Evolutionary conservation across 257 asterid species (phyloP), one percentile per base, ranked within the genome.

Genomic region (Solanum rostratum): DNA sequence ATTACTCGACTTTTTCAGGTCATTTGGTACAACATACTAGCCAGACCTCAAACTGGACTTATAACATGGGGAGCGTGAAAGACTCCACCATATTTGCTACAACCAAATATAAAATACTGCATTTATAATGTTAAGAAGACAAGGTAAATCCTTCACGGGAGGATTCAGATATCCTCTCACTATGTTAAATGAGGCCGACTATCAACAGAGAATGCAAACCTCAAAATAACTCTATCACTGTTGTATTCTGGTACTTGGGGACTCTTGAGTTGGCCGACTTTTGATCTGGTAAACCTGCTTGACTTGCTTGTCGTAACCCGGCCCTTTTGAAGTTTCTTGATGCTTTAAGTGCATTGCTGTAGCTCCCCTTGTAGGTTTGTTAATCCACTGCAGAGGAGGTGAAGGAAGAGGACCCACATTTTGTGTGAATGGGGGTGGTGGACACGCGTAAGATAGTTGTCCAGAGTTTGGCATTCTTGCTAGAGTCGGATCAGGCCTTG

Each of bases 321-420:
- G 70, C 65, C 85, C 81, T 69, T 71, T 49, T 83, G 84, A 66
- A 57, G 79, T 55, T 73, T 87, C 88, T 71, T 87, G 88, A 74
- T 90, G 91, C 84, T 87, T 88, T 27, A 74, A 43, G 81, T 88
- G 60, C 81, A 68, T 79, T 24, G 80, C 68, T 57, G 87, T 60
- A 83, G 65, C 76, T 81, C 89, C 91, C 45, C 62, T 85, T 33
- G 86, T 89, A 30, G 86, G 93, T 59, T 88, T 90, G 78, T 85
- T 62, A 16, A 91, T 91, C 98, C 97, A 95, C 79, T 90, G 89
- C 37, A 92, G 85, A 37, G 97, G 97, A n/a, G 96, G 99, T 81
- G 95, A 68, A n/a, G 97, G 97, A 83, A 85, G 92, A 59, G 89
- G 89, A 78, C 91, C 91, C 53, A 86, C 45, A 52, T 79, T 86